Conservation (phyloP, 108 stramenopile genomes). For the Nannochloropsis oceanica region DNA sequence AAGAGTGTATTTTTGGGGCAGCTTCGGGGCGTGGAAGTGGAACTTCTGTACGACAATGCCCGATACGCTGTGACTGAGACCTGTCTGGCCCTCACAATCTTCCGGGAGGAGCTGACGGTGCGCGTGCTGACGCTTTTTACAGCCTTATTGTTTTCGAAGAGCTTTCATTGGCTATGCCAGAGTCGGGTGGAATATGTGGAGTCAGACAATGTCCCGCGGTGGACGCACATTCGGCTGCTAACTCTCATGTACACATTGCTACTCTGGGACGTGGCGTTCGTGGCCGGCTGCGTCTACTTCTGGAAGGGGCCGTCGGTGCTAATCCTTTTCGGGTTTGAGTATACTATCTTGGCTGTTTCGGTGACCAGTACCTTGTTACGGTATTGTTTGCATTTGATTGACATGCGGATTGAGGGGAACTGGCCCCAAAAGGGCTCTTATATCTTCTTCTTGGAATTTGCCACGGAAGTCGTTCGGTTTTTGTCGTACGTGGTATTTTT, state of each 20-base stretch:
- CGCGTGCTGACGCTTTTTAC: slow-evolving; percentile 63
- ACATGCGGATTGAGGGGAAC: slow-evolving; percentile 41
- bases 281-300: slow-evolving; percentile 45
- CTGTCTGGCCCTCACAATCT: slow-evolving; percentile 89
- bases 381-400: slow-evolving; percentile 67
- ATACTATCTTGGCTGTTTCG: slow-evolving; percentile 59
- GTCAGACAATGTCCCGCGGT: slow-evolving; percentile 42
- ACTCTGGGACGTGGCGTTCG: slow-evolving; percentile 43
- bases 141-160: slow-evolving; percentile 63
- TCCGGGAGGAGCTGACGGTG: slow-evolving; percentile 74
- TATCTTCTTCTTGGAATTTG: slow-evolving; percentile 68
- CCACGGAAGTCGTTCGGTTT: slow-evolving; percentile 59
- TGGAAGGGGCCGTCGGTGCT: slow-evolving; percentile 57
- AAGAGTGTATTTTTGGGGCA: slow-evolving; percentile 56
- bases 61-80: slow-evolving; percentile 95
- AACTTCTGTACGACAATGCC: slow-evolving; percentile 72
- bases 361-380: slow-evolving; percentile 45
- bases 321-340: slow-evolving; percentile 88
- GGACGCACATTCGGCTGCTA: slow-evolving; percentile 45
- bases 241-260: slow-evolving; percentile 46
- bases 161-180: slow-evolving; percentile 73
- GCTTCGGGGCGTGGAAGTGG: slow-evolving; percentile 67
- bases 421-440: slow-evolving; percentile 42
- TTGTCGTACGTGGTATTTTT: slow-evolving; percentile 87
- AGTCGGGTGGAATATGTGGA: slow-evolving; percentile 71